Evolutionary conservation across 768 basidiomycete species (phyloP), one percentile per base, ranked within the genome.

Genomic region (Boletus reticuloceps): DNA sequence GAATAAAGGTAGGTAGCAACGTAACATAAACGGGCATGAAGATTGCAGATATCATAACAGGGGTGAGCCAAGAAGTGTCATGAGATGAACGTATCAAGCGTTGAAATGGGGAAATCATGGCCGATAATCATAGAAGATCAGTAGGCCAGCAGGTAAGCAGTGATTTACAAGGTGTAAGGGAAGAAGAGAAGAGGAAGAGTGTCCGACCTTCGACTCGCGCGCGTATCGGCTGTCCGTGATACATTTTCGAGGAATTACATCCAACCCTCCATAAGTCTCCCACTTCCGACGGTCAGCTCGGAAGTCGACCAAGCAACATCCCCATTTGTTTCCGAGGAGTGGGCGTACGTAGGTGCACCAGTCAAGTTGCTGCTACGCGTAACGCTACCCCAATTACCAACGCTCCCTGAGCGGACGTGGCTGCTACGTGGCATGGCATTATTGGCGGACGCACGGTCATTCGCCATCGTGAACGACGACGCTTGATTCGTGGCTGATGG

Each of bases 351-450:
- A n/a, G 76, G 72, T 37, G 77, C 75, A 55, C 75, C 73, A 50
- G 73, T 72, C 50, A 84, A 72, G 65, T 78, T 78, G 64, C 72
- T 80, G 67, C 75, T 79, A 47, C 85, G 80, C 27, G 82, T 67
- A 61, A 88, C 76, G 63, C 73, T 82, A 41, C 77, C 85, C 89
- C 89, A 91, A 67, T 89, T 91, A 32, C 88, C 88, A 27, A 86
- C 86, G 68, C 89, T 91, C 44, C 89, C 89, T 42, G 88, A 83
- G 57, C 89, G 85, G 55, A 83, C 82, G 65, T 91, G 89, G 37
- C 86, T 83, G 29, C 75, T 74, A 53, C 88, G 82, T 19, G 75
- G 60, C 39, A 64, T 62, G 47, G 53, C 68, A 42, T 74, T 69
- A 60, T 67, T 73, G 44, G 58, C 50, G 1, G 68, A 47, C 39